Evolutionary conservation across 139 green algal species (phyloP).

Genomic region (Auxenochlorella pyrenoidosa): DNA sequence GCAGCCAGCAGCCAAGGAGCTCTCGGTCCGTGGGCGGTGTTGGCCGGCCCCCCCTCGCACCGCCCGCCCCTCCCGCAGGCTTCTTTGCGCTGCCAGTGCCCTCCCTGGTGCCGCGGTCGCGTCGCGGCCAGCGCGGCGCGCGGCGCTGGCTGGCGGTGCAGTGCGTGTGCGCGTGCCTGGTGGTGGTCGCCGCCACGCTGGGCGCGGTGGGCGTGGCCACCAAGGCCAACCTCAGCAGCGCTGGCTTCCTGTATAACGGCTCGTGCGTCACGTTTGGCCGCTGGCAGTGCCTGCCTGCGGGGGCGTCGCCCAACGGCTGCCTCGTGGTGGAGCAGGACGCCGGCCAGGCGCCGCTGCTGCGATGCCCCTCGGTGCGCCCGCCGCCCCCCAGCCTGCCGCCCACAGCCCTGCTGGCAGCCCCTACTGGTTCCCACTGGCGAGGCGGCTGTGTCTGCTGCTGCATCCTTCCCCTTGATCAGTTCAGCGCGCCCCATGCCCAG

Average conservation of each 20-base stretch:
- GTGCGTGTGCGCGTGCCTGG: constrained; percentile 3
- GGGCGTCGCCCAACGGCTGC: constrained; percentile 17
- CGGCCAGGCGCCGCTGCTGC: background rate
- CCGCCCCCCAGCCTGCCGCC: no score
- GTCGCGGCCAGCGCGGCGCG: background rate
- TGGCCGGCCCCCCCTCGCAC: background rate
- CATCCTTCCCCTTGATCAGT: background rate
- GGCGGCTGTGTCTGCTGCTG: background rate
- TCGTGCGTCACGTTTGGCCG: constrained; percentile 34
- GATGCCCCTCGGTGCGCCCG: constrained; percentile 23
- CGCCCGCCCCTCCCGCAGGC: background rate
- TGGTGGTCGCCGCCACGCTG: constrained; percentile 11
- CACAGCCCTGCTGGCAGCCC: no score
- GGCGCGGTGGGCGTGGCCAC: constrained; percentile 27
- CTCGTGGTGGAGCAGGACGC: background rate
- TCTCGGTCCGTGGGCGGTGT: no score
- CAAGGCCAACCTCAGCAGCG: constrained; percentile 6
- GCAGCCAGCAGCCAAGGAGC: no score
- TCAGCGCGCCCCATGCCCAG: background rate
- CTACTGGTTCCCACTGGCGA: background rate
- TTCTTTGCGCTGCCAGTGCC: background rate
- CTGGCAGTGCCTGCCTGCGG: constrained; percentile 34
- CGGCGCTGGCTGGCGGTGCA: constrained; percentile 1
- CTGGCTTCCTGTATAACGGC: constrained; percentile 8
- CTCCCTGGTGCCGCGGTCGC: background rate